A percentile compares a stretch with the other conserved stretches of the same genome.
phyloP scores from a whole-genome alignment of 306 rosid species.

The Parietaria judaica region DNA sequence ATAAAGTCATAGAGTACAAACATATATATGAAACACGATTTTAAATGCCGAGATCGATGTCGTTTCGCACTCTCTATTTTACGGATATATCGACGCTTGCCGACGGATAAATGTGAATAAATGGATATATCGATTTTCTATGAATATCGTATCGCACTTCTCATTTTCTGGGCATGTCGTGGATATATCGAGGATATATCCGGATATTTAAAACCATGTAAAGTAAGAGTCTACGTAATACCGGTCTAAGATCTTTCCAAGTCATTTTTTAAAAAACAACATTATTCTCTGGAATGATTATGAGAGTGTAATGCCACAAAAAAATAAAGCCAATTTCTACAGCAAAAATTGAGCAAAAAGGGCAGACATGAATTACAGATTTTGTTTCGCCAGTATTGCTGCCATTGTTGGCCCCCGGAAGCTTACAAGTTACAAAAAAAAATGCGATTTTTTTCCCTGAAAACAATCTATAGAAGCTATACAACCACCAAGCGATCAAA shows the following conservation, averaged over 20 bases:
- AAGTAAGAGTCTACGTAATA: too few relatives aligned
- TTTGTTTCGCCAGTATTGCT: slow-evolving; percentile 15
- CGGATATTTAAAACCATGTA: too few relatives aligned
- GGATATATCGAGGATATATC: too few relatives aligned
- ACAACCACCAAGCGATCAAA: slow-evolving; percentile 17
- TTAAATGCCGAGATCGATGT: too few relatives aligned
- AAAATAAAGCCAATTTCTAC: background rate
- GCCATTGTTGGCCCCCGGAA: slow-evolving; percentile 21
- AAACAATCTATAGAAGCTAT: slow-evolving; percentile 17
- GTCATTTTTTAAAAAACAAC: background rate
- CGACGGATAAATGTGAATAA: too few relatives aligned
- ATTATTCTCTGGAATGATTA: background rate
- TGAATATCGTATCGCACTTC: too few relatives aligned
- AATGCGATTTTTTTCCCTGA: slow-evolving; percentile 12
- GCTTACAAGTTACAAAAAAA: slow-evolving; percentile 24
- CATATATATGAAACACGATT: too few relatives aligned
- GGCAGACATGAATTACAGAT: slow-evolving; percentile 8
- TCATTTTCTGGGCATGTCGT: too few relatives aligned
- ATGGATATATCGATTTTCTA: too few relatives aligned
- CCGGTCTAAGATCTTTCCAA: background rate
- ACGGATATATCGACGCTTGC: too few relatives aligned
- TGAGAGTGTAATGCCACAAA: background rate
- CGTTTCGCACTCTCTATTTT: too few relatives aligned
- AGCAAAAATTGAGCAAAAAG: slow-evolving; percentile 10
- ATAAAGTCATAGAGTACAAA: too few relatives aligned